phyloP scores from a whole-genome alignment of 768 basidiomycete species.

The Suillus sp. region DNA sequence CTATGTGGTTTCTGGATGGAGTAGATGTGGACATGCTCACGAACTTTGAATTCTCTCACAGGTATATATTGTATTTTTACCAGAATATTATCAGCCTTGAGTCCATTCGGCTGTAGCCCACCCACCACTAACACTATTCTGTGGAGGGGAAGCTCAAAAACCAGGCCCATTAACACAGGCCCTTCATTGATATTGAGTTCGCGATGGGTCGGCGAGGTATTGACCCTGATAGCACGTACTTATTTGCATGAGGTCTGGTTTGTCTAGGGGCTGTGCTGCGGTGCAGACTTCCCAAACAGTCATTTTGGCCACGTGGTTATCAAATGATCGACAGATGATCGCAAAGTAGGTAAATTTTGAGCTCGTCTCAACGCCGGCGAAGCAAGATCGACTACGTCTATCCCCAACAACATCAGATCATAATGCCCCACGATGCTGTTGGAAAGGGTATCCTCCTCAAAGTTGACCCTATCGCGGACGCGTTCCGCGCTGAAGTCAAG shows the following conservation, averaged over 20 bases:
- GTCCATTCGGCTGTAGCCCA: background rate
- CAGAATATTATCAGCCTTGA: slow-evolving; percentile 10
- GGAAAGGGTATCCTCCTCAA: slow-evolving; percentile 80
- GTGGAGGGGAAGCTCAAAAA: background rate
- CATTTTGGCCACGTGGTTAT: slow-evolving; percentile 5
- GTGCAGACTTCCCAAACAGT: background rate
- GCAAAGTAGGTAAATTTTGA: background rate
- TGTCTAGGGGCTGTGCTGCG: background rate
- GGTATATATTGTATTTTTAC: slow-evolving; percentile 11
- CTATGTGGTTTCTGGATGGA: background rate
- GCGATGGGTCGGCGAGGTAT: background rate
- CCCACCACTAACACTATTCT: background rate
- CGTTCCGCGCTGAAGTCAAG: slow-evolving; percentile 73
- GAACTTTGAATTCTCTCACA: slow-evolving; percentile 5
- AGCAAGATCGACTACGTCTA: background rate
- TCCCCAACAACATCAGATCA: slow-evolving; percentile 9
- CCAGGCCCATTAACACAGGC: background rate
- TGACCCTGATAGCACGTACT: background rate
- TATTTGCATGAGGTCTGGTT: background rate
- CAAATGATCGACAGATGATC: slow-evolving; percentile 6
- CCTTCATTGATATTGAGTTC: background rate
- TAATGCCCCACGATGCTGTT: slow-evolving; percentile 29
- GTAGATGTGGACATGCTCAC: slow-evolving; percentile 4
- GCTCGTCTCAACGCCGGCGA: background rate
- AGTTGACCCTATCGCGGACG: slow-evolving; percentile 71